Evolutionary conservation across 1,284 basidiomycete species (phyloP), one percentile per base, ranked within the genome.

Genomic region (Ceratobasidium sp.): DNA sequence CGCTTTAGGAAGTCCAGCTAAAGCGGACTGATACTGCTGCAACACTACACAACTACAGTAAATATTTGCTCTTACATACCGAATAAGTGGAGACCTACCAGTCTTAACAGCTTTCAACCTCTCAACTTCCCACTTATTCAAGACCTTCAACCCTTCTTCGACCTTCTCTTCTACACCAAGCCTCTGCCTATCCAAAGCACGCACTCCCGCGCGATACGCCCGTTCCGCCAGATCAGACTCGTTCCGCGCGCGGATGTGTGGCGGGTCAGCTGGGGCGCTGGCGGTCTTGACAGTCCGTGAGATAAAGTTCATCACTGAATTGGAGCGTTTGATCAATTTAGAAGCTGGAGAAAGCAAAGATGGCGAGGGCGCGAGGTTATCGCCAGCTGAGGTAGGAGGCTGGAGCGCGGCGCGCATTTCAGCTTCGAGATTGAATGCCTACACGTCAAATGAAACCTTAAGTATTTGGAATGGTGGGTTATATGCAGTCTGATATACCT

Each of bases 111-210:
- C 93, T 36, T 89, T 84, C 79, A 97, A 84, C 57, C 95, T 85
- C 79, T 97, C 95, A 57, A 87, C 82, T 83, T 97, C 95, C 93
- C 94, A 95, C 77, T 87, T 87, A 82, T 97, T 94, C 79, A 95
- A 86, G 0, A 86, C 81, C 82, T 93, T 94, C 56, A 97, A 84
- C 1, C 89, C 90, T 66, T 94, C 92, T 80, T 97, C 95, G 67
- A 97, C 88, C 66, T 89, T 87, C 81, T 97, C 94, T 82, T 97
- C 95, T 67, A 97, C 87, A 3, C 87, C 89, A 29, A 96, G 86
- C 31, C 95, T 86, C 79, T 93, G 93, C 63, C 91, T 85, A 80
- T 96, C 95, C 48, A 95, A 87, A 78, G 89, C 89, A 62, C 93
- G 88, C 27, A 96, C 89, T 11, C 90, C 89, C 51, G 91, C 84